Percentiles rank a stretch among this genome's conserved stretches.
Evolutionary conservation across 1,139 yeast species (phyloP).

Genomic region (Suhomyces chickasaworum): DNA sequence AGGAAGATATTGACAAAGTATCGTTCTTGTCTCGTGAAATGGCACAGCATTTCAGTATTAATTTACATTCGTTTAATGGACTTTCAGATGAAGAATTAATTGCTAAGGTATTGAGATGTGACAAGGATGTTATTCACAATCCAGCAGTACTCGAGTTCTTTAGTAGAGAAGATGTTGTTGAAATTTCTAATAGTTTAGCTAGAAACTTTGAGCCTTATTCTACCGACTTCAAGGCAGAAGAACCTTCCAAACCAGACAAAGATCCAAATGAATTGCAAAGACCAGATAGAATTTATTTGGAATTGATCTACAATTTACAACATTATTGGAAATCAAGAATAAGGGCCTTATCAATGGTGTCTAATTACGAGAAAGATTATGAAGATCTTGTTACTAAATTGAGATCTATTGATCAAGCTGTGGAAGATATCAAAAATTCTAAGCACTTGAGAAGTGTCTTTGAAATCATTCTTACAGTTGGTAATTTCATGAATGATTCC

Average conservation of each 20-base stretch:
- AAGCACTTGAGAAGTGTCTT: constrained; percentile 63
- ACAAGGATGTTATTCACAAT: constrained; percentile 53
- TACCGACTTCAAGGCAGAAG: constrained; percentile 45
- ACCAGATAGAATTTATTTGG: constrained; percentile 74
- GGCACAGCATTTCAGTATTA: constrained; percentile 79
- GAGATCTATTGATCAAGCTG: constrained; percentile 64
- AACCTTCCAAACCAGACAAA: constrained; percentile 59
- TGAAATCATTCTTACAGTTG: constrained; percentile 77
- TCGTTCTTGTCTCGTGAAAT: constrained; percentile 68
- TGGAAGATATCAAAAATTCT: constrained; percentile 60
- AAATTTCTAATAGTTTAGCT: constrained; percentile 63
- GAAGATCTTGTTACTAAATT: constrained; percentile 63
- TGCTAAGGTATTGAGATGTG: constrained; percentile 62
- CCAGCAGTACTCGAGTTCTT: constrained; percentile 72
- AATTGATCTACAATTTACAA: constrained; percentile 70
- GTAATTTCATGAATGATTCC: constrained; percentile 81
- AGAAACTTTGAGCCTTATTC: constrained; percentile 70
- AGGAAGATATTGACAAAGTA: constrained; percentile 53
- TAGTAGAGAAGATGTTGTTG: constrained; percentile 67
- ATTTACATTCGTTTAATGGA: constrained; percentile 61
- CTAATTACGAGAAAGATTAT: constrained; percentile 69
- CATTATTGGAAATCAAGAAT: constrained; percentile 82
- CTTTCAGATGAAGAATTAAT: constrained; percentile 60
- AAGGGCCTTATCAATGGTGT: constrained; percentile 63
- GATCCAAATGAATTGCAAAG: constrained; percentile 75